Evolutionary conservation across 2,329 filamentous ascomycete species (phyloP), one percentile per base, ranked within the genome.

Genomic region (Colletotrichum falcatum): DNA sequence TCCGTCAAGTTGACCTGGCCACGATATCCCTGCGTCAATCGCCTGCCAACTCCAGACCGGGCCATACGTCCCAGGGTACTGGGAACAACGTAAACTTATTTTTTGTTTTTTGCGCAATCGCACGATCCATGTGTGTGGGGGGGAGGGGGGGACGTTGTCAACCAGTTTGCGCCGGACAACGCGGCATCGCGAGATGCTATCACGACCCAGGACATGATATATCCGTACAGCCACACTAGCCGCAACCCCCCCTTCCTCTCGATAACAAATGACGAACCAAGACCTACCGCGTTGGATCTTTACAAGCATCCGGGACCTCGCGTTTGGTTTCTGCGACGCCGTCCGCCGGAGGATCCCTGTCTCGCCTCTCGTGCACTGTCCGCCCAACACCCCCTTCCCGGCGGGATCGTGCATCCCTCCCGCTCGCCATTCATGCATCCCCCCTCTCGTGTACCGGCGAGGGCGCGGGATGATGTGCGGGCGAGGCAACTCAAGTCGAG

Each of bases 331-430:
- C 53, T 65, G 53, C 44, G 61, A 68, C 65, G 54, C 46, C 14
- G 37, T 18, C 28, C 56, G 65, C 65, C 65, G 16, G 65, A 68
- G 61, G 42, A 68, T 54, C 65, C 65, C 44, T 68, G 65, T 26
- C 18, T 54, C 28, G 18, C 18, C 48, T 20, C 65, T 39, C 61
- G 30, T 54, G 53, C 53, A 65, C 53, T 48, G 37, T 35, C 53
- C 53, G 12, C 2, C 33, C 44, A 23, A 30, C 35, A n/a, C 4
- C 59, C 48, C 49, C 39, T 54, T 28, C 23, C 18, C 28, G 23
- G 23, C 44, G 51, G 61, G 46, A 53, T 51, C 28, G 44, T n/a
- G n/a, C 58, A 60, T 48, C 18, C 28, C 53, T 65, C 46, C 61
- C 53, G 39, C 35, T 28, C 46, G 61, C 7, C 28, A 44, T 65